These are phyloP conservation scores for Diaporthe vaccinii DNA, from an alignment of 2,329 filamentous ascomycete species.

Conservation along the genomic window DNA sequence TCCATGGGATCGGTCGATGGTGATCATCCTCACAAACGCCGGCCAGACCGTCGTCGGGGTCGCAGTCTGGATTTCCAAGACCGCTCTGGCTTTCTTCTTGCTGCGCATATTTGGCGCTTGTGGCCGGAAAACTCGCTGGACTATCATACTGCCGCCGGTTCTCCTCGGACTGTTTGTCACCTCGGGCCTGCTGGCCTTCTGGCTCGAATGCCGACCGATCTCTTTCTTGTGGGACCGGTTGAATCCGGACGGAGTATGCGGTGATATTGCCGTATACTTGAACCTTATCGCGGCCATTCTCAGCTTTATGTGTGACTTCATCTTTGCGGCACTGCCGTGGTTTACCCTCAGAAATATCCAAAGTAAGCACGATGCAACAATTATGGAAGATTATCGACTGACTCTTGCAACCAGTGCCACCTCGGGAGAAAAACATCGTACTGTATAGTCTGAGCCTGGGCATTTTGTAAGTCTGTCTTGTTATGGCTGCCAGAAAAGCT, in stretches of 20 bases:
- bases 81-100: slow-evolving; percentile 19
- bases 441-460: slow-evolving; percentile 32
- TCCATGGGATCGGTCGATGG: slow-evolving; percentile 31
- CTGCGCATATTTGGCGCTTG: slow-evolving; percentile 27
- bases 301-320: slow-evolving; percentile 33
- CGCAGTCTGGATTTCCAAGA: slow-evolving; percentile 25
- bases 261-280: slow-evolving; percentile 19
- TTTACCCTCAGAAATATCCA: slow-evolving; percentile 4
- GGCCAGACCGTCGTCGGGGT: slow-evolving; percentile 31
- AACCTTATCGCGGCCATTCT: slow-evolving; percentile 15
- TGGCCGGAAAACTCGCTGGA: slow-evolving; percentile 16
- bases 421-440: slow-evolving; percentile 15
- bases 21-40: slow-evolving; percentile 29
- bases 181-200: slow-evolving; percentile 14
- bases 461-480: slow-evolving; percentile 6
- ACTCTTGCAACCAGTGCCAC: slow-evolving; percentile 4
- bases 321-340: slow-evolving; percentile 29
- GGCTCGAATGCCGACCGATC: slow-evolving; percentile 27
- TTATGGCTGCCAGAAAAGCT: not conserved
- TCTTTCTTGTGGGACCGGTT: slow-evolving; percentile 25
- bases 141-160: slow-evolving; percentile 21
- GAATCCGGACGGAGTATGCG: slow-evolving; percentile 27
- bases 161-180: slow-evolving; percentile 14
- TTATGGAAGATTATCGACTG: not conserved
- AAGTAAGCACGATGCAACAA: not conserved